Percentiles rank a stretch among this genome's conserved stretches.
These are phyloP conservation scores for Cystobasidium tubakii DNA, from an alignment of 768 basidiomycete genomes.

Conservation along the genomic window DNA sequence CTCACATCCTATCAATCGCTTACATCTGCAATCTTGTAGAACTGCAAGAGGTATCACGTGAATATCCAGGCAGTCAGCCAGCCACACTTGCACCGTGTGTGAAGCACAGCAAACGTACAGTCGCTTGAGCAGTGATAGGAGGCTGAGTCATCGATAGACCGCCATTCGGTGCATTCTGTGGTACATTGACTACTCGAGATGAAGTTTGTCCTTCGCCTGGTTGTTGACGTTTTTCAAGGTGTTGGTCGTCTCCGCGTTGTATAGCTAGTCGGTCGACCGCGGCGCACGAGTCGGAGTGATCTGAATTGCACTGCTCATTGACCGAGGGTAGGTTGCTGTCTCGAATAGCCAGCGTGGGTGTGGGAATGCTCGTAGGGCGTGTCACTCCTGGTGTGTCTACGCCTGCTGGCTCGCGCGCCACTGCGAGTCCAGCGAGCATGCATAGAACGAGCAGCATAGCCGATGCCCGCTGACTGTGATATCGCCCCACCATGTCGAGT, in stretches of 20 bases:
- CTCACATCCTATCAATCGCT: no score
- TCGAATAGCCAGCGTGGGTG: background rate
- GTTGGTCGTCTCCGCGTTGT: background rate
- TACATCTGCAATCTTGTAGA: conserved; percentile 18
- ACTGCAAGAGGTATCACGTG: background rate
- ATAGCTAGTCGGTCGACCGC: background rate
- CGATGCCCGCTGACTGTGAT: no score
- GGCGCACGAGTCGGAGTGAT: background rate
- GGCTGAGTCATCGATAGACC: conserved; percentile 18
- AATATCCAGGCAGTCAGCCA: background rate
- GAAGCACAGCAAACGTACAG: background rate
- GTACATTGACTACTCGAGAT: background rate
- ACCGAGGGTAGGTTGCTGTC: background rate
- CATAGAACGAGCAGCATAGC: background rate
- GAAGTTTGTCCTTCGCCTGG: background rate
- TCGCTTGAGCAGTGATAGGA: conserved; percentile 21
- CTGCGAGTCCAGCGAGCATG: background rate
- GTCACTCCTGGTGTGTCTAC: background rate
- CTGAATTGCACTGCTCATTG: background rate
- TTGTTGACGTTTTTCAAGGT: conserved; percentile 6
- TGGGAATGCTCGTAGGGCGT: background rate
- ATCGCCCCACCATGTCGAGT: no score
- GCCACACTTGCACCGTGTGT: background rate
- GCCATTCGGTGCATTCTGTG: conserved; percentile 18
- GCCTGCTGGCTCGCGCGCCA: background rate